phyloP scores from a whole-genome alignment of 768 basidiomycete genomes.

The Cytidiella melzeri region DNA sequence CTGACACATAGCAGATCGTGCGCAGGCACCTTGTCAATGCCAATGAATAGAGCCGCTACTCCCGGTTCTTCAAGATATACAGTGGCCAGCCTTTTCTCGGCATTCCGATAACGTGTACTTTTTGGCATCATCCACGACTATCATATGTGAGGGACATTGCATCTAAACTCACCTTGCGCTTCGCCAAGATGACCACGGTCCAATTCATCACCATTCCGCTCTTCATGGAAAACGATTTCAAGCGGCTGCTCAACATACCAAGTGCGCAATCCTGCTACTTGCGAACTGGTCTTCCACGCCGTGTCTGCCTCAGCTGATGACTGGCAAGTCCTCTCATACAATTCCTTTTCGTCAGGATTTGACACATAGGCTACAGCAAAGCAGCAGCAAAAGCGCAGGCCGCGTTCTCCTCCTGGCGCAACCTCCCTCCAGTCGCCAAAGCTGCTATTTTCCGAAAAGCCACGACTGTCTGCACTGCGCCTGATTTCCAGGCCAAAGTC shows the following conservation, averaged over 20 bases:
- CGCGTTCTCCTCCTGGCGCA: slow-evolving; percentile 43
- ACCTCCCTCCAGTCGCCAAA: slow-evolving; percentile 26
- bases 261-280: slow-evolving; percentile 35
- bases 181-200: background rate
- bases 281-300: slow-evolving; percentile 33
- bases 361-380: slow-evolving; percentile 25
- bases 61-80: no score
- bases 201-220: slow-evolving; percentile 25
- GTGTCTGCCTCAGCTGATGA: slow-evolving; percentile 40
- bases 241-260: slow-evolving; percentile 34
- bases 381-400: slow-evolving; percentile 37
- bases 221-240: slow-evolving; percentile 29
- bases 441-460: slow-evolving; percentile 41
- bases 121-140: no score
- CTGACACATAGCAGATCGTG: no score
- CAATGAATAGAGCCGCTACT: no score
- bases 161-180: no score
- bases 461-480: slow-evolving; percentile 35
- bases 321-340: slow-evolving; percentile 13
- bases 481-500: slow-evolving; percentile 33
- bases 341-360: background rate
- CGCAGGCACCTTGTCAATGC: no score
- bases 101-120: no score
- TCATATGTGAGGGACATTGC: no score
- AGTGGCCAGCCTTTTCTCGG: no score